Base-by-base conservation (phyloP, 2,329 filamentous ascomycete genomes). In the Botrytis pseudocinerea region DNA sequence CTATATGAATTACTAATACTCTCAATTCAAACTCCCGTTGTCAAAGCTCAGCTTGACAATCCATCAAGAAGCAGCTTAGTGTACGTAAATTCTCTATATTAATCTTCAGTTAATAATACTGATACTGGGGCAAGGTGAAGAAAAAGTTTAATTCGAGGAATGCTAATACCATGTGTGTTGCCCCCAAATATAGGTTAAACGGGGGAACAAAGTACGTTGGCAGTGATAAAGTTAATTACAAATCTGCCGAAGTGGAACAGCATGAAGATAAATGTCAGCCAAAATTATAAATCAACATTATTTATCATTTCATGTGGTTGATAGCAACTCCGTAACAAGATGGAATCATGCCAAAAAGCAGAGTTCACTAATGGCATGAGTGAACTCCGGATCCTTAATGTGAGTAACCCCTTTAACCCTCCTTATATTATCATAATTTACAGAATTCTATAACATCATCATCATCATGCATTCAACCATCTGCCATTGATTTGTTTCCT, bases 401-500 rank as follows among this genome's bases (percentile, higher is more conserved):
- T 46, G 8, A 12, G 28, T 16, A 25, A 44, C 10, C 4, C 51
- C 42, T 69, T 54, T 48, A 18, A 25, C 38, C 22, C 12, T 46
- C 57, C 40, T 46, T 38, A 71, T 44, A 65, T 65, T 44, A 42
- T 71, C 69, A 71, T 71, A 57, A 57, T 61, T 48, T 57, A 61
- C 68, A 70, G 32, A 40, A 57, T 35, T 60, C 51, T 76, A 76
- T 72, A 76, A 70, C 57, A 35, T 62, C 22, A 72, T 74, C 69
- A 74, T 25, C 70, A 71, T 75, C 77, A 80, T 66, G 76, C 76
- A 62, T 76, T 75, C 61, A 78, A 82, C 91, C 91, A 93, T 75
- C 87, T 83, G 76, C 86, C 83, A 82, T 93, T 88, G 78, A 92
- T 91, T 78, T 92, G 90, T 81, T 92, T 92, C 77, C 88, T 88